A percentile compares a stretch with the other conserved stretches of the same genome.
Conservation (phyloP, 192 early-diverging fungal genomes). For the Coemansia sp. region DNA sequence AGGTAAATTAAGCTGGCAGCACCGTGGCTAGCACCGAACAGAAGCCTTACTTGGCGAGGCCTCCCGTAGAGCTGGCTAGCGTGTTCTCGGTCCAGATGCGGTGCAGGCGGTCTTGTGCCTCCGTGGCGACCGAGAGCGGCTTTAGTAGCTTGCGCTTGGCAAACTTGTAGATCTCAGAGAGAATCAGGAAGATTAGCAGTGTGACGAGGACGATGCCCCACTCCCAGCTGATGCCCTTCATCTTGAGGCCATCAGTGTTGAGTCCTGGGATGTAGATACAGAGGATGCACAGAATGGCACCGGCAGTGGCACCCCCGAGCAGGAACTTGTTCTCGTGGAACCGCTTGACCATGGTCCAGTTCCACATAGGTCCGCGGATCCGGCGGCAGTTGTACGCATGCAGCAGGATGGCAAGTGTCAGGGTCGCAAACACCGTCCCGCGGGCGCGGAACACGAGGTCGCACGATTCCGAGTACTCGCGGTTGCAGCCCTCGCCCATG, state of each 20-base stretch:
- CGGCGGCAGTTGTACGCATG: constrained; percentile 75
- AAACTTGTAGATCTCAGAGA: constrained; percentile 66
- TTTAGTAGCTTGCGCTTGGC: constrained; percentile 49
- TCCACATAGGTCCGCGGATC: constrained; percentile 58
- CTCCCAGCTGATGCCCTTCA: constrained; percentile 62
- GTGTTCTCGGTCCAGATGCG: constrained; percentile 51
- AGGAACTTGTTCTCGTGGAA: constrained; percentile 53
- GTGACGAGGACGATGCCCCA: constrained; percentile 63
- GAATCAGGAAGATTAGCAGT: constrained; percentile 54
- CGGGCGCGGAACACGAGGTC: constrained; percentile 65
- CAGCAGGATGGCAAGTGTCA: constrained; percentile 64
- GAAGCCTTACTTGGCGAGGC: constrained; percentile 22
- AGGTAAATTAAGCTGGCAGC: too few species aligned
- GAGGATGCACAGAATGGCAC: constrained; percentile 50
- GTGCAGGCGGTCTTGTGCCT: constrained; percentile 40
- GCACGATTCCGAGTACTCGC: constrained; percentile 48
- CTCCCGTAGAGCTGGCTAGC: constrained; percentile 17
- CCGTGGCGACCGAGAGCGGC: constrained; percentile 32
- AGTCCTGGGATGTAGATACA: constrained; percentile 64
- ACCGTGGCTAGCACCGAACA: too few species aligned
- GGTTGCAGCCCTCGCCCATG: constrained; percentile 57
- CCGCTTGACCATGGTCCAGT: constrained; percentile 32
- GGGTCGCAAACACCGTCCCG: constrained; percentile 61
- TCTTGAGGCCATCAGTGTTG: constrained; percentile 58
- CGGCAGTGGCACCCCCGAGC: constrained; percentile 39